These are phyloP conservation scores for Boletellus sp. DNA, from an alignment of 768 basidiomycete species.

Conservation along the genomic window DNA sequence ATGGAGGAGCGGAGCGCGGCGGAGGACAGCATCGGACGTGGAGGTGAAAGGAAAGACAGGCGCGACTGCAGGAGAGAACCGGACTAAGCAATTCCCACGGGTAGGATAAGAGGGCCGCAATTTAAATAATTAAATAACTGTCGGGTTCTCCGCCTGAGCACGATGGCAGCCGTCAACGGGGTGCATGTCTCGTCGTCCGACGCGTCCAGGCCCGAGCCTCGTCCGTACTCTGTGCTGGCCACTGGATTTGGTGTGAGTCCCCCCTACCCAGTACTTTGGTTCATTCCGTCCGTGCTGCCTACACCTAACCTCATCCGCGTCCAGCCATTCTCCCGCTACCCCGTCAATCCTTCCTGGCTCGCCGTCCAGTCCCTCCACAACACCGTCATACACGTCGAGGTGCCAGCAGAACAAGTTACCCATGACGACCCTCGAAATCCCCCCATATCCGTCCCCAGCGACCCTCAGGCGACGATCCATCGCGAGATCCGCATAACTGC, in stretches of 20 bases:
- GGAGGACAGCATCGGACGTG: constrained; percentile 52
- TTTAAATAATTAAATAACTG: too few species aligned
- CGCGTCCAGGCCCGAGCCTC: constrained; percentile 19
- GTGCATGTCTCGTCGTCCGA: constrained; percentile 8
- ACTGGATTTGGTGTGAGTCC: constrained; percentile 54
- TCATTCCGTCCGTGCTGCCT: constrained; percentile 17
- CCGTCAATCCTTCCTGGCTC: constrained; percentile 69
- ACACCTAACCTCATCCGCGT: constrained; percentile 19
- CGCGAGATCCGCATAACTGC: constrained; percentile 58
- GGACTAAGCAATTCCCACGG: constrained; percentile 8
- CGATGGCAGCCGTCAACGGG: constrained; percentile 33
- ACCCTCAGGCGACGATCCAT: constrained; percentile 9
- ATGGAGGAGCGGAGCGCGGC: constrained; percentile 50
- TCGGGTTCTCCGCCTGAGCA: not conserved
- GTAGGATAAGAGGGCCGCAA: not conserved
- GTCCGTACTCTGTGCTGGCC: constrained; percentile 43
- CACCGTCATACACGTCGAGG: constrained; percentile 42
- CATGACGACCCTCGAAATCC: constrained; percentile 14
- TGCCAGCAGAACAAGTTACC: constrained; percentile 22
- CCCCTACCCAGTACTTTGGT: constrained; percentile 21
- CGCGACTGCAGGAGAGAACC: constrained; percentile 1
- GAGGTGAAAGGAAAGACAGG: constrained; percentile 10
- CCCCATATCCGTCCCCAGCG: not conserved
- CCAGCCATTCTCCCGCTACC: constrained; percentile 55
- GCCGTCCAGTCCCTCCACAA: constrained; percentile 64